A percentile compares a stretch with the other conserved stretches of the same genome.
Evolutionary conservation across 495 filamentous ascomycete species (phyloP).

Genomic region (Neurospora sp.): DNA sequence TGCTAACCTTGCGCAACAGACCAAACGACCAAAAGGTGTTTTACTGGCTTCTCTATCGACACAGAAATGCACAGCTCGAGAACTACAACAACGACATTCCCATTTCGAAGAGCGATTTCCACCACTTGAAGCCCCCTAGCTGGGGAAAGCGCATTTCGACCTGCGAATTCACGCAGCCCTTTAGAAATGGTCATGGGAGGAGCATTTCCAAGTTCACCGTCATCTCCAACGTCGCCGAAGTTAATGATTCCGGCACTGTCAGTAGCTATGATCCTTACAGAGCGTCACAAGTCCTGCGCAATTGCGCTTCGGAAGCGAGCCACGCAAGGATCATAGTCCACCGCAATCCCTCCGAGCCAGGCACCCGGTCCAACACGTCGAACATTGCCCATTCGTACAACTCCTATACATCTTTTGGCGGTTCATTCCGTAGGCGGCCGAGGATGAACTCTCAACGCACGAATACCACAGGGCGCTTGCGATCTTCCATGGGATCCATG

Average conservation of each 20-base stretch:
- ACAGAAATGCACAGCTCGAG: conserved; percentile 72
- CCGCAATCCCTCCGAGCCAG: conserved; percentile 26
- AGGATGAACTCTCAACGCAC: conserved; percentile 13
- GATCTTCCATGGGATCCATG: conserved; percentile 36
- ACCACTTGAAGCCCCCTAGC: conserved; percentile 54
- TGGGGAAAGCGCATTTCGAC: conserved; percentile 40
- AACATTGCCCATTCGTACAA: conserved; percentile 15
- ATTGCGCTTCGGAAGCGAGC: conserved; percentile 24
- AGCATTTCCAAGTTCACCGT: conserved; percentile 62
- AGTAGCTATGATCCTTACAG: conserved; percentile 76
- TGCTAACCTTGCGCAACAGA: conserved; percentile 35
- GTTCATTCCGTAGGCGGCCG: conserved; percentile 10
- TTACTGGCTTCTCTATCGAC: conserved; percentile 71
- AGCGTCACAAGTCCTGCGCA: conserved; percentile 47
- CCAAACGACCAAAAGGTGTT: conserved; percentile 84
- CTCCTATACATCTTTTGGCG: conserved; percentile 14
- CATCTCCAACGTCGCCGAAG: conserved; percentile 45
- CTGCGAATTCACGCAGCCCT: conserved; percentile 36
- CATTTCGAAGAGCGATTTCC: conserved; percentile 79
- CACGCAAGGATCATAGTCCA: conserved; percentile 59
- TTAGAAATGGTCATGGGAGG: conserved; percentile 35
- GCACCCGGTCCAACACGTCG: background rate
- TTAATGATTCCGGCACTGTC: conserved; percentile 25
- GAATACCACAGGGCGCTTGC: conserved; percentile 11
- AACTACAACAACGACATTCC: conserved; percentile 66